Evolutionary conservation across 2,329 filamentous ascomycete species (phyloP).

Genomic region (Trichoderma gracile): DNA sequence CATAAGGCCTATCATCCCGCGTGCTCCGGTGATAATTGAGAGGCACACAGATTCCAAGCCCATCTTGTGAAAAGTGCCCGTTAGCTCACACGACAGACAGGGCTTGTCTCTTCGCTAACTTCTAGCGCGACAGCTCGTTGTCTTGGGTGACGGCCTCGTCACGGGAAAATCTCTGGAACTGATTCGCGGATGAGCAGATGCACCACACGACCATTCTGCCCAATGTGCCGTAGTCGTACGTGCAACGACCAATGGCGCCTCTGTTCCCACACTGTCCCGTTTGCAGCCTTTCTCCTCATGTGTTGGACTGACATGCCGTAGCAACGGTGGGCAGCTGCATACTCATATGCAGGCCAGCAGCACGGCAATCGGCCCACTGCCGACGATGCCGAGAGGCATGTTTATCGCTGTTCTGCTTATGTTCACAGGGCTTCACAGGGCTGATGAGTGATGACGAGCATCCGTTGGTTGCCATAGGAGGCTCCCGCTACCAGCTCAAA

Average conservation of each 20-base stretch:
- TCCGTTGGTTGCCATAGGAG: conserved; percentile 16
- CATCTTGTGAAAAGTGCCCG: background rate
- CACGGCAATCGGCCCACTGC: conserved; percentile 2
- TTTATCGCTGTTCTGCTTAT: conserved; percentile 3
- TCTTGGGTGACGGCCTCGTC: background rate
- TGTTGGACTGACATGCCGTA: background rate
- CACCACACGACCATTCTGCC: background rate
- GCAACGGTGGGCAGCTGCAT: background rate
- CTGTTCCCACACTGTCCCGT: background rate
- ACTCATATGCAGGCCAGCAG: background rate
- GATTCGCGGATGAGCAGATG: background rate
- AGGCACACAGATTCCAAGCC: conserved; percentile 4
- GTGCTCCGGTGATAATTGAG: background rate
- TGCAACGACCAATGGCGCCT: background rate
- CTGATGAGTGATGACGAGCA: conserved; percentile 7
- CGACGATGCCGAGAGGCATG: background rate
- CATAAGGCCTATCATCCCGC: background rate
- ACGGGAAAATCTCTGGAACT: background rate
- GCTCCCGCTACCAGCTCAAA: conserved; percentile 1
- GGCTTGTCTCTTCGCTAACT: conserved; percentile 9
- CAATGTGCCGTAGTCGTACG: background rate
- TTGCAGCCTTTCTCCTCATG: background rate
- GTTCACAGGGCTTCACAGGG: conserved; percentile 2
- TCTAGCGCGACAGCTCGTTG: conserved; percentile 10
- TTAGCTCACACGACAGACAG: background rate